These are phyloP conservation scores for Pythium vanterpoolii DNA, from an alignment of 352 stramenopile species.

Conservation along the genomic window DNA sequence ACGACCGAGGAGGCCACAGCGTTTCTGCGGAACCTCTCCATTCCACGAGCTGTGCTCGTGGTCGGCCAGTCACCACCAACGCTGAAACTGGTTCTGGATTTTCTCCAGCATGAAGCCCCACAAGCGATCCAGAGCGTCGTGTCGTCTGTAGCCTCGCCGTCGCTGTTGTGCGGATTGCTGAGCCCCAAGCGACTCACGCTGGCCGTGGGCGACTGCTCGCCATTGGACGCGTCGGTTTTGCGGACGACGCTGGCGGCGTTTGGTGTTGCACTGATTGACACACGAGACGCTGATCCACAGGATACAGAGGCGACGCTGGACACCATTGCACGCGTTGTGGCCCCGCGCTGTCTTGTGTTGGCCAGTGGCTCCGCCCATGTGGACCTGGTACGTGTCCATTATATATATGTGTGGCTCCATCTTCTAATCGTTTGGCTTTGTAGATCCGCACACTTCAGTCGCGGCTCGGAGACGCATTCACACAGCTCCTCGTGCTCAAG, in stretches of 20 bases:
- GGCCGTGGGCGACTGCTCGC: conserved; percentile 7
- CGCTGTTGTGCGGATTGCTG: conserved; percentile 2
- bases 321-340: background rate
- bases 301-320: conserved; percentile 1
- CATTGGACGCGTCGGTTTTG: background rate
- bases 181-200: conserved; percentile 1
- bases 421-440: background rate
- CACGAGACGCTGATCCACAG: background rate
- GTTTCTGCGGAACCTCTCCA: conserved; percentile 1
- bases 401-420: background rate
- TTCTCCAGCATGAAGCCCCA: background rate
- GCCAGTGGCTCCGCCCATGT: conserved; percentile 16
- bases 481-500: conserved; percentile 44
- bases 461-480: conserved; percentile 27
- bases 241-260: background rate
- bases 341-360: conserved; percentile 35
- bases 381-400: conserved; percentile 25
- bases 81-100: background rate
- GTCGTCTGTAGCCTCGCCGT: background rate
- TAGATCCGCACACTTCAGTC: conserved; percentile 34
- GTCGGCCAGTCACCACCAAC: background rate
- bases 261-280: conserved; percentile 13
- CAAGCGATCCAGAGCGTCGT: conserved; percentile 16
- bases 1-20: conserved; percentile 2
- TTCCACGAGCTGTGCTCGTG: conserved; percentile 6